phyloP scores from a whole-genome alignment of 768 basidiomycete species.

The Russula vinacea region DNA sequence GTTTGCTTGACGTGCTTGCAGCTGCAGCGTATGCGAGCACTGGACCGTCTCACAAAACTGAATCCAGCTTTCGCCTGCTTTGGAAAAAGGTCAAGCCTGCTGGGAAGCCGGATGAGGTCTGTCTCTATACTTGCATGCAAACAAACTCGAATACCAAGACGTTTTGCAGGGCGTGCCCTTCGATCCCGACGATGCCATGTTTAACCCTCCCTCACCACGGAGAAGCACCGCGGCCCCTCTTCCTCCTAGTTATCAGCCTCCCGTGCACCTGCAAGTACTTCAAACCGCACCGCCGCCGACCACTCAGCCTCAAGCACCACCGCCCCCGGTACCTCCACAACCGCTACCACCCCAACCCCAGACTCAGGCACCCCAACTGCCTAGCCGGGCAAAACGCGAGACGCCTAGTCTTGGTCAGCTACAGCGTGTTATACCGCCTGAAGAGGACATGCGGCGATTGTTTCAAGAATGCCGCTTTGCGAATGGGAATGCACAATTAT shows the following conservation, averaged over 20 bases:
- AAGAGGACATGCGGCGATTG: slow-evolving; percentile 81
- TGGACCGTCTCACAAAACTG: slow-evolving; percentile 36
- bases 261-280: slow-evolving; percentile 20
- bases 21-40: slow-evolving; percentile 74
- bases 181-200: slow-evolving; percentile 75
- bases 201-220: slow-evolving; percentile 56
- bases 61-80: slow-evolving; percentile 57
- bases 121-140: slow-evolving; percentile 28
- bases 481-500: slow-evolving; percentile 70
- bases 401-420: slow-evolving; percentile 33
- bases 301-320: slow-evolving; percentile 11
- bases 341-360: slow-evolving; percentile 5
- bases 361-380: slow-evolving; percentile 3
- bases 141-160: background rate
- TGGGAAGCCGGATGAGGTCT: slow-evolving; percentile 77
- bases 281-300: background rate
- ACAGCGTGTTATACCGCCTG: slow-evolving; percentile 57
- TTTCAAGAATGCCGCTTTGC: slow-evolving; percentile 85
- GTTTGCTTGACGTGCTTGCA: slow-evolving; percentile 75
- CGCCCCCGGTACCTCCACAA: slow-evolving; percentile 13
- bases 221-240: slow-evolving; percentile 40
- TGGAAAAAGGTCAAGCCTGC: slow-evolving; percentile 79
- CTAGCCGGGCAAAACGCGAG: slow-evolving; percentile 27
- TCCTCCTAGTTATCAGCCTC: slow-evolving; percentile 16
- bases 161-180: slow-evolving; percentile 63